Percentiles rank a stretch among this genome's conserved stretches.
Evolutionary conservation across 1,284 basidiomycete genomes (phyloP).

Genomic region (Meira nashicola): DNA sequence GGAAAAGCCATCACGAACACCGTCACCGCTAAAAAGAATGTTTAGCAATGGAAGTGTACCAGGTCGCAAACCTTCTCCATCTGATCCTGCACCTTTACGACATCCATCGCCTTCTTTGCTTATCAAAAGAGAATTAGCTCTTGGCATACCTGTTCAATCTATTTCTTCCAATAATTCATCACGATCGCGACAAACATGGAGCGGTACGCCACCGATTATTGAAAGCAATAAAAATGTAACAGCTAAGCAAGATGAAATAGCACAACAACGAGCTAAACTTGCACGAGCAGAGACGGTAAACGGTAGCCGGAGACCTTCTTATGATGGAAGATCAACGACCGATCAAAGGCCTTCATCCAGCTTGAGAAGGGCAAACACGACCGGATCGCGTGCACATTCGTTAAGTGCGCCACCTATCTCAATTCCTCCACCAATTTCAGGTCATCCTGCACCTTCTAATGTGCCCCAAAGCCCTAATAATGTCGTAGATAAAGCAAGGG

Average conservation of each 20-base stretch:
- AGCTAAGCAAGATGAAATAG: background rate
- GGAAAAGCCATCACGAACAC: background rate
- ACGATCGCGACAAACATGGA: background rate
- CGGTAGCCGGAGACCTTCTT: background rate
- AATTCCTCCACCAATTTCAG: background rate
- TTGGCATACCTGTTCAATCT: conserved; percentile 10
- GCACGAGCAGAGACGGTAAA: background rate
- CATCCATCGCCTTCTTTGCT: conserved; percentile 6
- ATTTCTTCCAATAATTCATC: background rate
- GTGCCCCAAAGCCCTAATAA: background rate
- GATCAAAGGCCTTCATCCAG: background rate
- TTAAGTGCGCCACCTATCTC: background rate
- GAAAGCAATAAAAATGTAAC: background rate
- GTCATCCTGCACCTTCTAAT: background rate
- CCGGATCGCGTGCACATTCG: background rate
- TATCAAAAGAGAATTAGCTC: conserved; percentile 4
- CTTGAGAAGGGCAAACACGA: background rate
- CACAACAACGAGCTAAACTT: background rate
- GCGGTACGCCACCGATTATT: background rate
- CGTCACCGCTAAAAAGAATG: background rate
- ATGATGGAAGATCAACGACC: background rate
- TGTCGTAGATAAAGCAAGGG: background rate
- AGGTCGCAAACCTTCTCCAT: background rate
- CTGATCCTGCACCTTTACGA: background rate
- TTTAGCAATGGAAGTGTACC: background rate